Conservation (phyloP, 306 rosid genomes). For the Dryas alaskensis region DNA sequence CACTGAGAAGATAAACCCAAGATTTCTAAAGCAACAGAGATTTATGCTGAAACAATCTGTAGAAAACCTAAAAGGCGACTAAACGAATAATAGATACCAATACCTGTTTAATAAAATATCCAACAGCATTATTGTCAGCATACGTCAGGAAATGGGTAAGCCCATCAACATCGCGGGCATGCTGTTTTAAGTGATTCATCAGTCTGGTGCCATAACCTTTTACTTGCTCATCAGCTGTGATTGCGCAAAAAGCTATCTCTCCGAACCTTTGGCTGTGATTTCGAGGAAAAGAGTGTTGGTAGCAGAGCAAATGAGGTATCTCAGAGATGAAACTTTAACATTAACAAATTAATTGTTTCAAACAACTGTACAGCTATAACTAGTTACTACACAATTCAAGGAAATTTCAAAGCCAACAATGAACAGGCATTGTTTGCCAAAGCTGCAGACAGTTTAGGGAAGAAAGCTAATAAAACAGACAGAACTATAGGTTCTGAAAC, state of each 20-base stretch:
- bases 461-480: not conserved
- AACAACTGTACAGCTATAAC: too few species aligned
- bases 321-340: not conserved
- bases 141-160: slow-evolving; percentile 95
- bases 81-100: slow-evolving; percentile 9
- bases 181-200: slow-evolving; percentile 95
- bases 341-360: too few species aligned
- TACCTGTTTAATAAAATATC: slow-evolving; percentile 96
- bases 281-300: slow-evolving; percentile 22
- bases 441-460: not conserved
- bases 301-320: slow-evolving; percentile 7
- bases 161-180: slow-evolving; percentile 90
- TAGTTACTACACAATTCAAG: too few species aligned
- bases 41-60: slow-evolving; percentile 9
- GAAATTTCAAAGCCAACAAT: too few species aligned
- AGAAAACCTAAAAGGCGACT: slow-evolving; percentile 9
- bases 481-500: not conserved
- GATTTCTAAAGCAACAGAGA: slow-evolving; percentile 15
- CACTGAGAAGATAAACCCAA: not conserved
- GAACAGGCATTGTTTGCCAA: too few species aligned
- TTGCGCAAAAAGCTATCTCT: slow-evolving; percentile 96
- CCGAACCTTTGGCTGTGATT: slow-evolving; percentile 79
- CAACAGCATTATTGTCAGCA: slow-evolving; percentile 99
- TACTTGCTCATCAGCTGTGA: slow-evolving; percentile 95
- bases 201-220: slow-evolving; percentile 95